Percentiles rank a stretch among this genome's conserved stretches.
These are phyloP conservation scores for Umbelopsis isabellina DNA, from an alignment of 192 early-diverging fungal genomes.

Conservation along the genomic window DNA sequence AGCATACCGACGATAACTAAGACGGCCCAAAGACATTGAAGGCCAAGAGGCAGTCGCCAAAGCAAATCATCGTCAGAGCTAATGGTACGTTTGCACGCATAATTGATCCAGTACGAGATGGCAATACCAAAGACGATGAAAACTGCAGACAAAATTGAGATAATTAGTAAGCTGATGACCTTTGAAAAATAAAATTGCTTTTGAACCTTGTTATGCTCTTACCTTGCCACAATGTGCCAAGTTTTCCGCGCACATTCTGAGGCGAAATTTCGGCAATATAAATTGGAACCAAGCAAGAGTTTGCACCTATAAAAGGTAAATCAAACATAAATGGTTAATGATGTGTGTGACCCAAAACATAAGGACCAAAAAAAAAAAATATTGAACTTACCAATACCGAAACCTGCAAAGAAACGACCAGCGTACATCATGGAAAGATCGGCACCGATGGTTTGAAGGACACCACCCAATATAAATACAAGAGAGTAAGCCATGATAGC, in stretches of 20 bases:
- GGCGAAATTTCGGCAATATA: slow-evolving; percentile 38
- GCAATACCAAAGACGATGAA: slow-evolving; percentile 35
- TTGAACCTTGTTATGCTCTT: background rate
- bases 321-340: background rate
- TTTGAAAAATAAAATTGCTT: background rate
- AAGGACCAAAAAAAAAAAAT: background rate
- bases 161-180: background rate
- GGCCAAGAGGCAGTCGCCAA: slow-evolving; percentile 33
- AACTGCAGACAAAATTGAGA: background rate
- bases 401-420: slow-evolving; percentile 69
- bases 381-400: slow-evolving; percentile 43
- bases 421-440: slow-evolving; percentile 54
- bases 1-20: slow-evolving; percentile 29
- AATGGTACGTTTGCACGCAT: slow-evolving; percentile 27
- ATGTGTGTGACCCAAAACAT: background rate
- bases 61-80: slow-evolving; percentile 10
- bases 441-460: slow-evolving; percentile 56
- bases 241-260: slow-evolving; percentile 24
- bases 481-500: slow-evolving; percentile 53
- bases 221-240: slow-evolving; percentile 28
- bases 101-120: slow-evolving; percentile 34
- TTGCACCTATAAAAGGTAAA: slow-evolving; percentile 15
- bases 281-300: slow-evolving; percentile 25
- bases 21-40: slow-evolving; percentile 30
- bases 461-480: slow-evolving; percentile 64